Base-by-base conservation (phyloP, 176 grass and related monocot species). In the Oryza meridionalis region DNA sequence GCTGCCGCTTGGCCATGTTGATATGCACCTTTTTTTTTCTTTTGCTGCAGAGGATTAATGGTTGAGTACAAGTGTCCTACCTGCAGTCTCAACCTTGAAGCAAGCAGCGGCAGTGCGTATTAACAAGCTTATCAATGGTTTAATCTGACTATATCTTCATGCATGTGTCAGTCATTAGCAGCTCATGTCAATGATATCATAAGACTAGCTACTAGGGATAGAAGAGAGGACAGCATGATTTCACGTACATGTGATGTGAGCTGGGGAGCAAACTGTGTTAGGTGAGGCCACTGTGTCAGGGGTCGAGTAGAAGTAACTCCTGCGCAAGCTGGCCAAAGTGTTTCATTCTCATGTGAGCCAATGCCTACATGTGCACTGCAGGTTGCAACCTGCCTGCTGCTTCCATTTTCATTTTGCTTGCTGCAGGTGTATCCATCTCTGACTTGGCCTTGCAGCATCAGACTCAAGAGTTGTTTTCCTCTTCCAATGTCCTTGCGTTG, bases 301-400 rank as follows among this genome's bases (percentile, higher is more conserved):
- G 35, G 46, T 90, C 74, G 88, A 82, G 78, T 82, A 85, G 78
- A 73, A 90, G 87, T 90, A 72, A 92, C 87, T 89, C 85, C 77
- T 73, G 84, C 67, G 72, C 72, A 87, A 78, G 11, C 70, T 70
- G 76, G 27, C 9, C 35, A 55, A 55, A 70, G 29, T 70, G 47
- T n/a, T n/a, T 10, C 17, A 15, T 24, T 64, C 81, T 84, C 81
- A 74, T n/a, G 55, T 61, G 55, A 61, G 5, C 50, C 50, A 21
- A 61, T 27, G n/a, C 4, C 14, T 65, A 82, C 69, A 65, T 65
- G 50, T 72, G 55, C 49, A 8, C 33, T 4, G 51, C 38, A 40
- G 38, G 38, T 8, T 40, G 38, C 51, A 58, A 8, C 51, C 17
- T 58, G 46, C 13, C 15, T 19, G 50, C 51, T 21, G 51, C 51